Evolutionary conservation across 2,329 filamentous ascomycete genomes (phyloP).

Genomic region (Cadophora sp.): DNA sequence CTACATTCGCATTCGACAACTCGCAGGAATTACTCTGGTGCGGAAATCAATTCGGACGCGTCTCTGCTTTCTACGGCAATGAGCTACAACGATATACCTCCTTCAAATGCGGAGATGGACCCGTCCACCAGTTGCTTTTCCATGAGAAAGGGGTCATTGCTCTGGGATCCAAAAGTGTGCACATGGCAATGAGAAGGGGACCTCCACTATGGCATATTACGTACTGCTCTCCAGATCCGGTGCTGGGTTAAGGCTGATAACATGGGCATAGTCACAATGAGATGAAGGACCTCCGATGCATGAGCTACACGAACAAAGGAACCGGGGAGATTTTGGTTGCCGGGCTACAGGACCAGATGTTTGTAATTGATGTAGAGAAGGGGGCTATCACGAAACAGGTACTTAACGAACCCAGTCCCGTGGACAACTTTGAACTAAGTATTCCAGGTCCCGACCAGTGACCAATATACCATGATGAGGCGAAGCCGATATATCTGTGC

Average conservation of each 20-base stretch:
- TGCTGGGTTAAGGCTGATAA: slow-evolving; percentile 32
- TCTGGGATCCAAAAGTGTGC: slow-evolving; percentile 82
- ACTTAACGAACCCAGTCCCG: slow-evolving; percentile 21
- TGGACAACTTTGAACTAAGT: slow-evolving; percentile 42
- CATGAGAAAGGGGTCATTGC: slow-evolving; percentile 90
- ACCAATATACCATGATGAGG: slow-evolving; percentile 91
- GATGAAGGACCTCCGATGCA: slow-evolving; percentile 89
- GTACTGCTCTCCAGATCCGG: slow-evolving; percentile 49
- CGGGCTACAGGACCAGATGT: slow-evolving; percentile 86
- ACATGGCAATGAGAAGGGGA: slow-evolving; percentile 86
- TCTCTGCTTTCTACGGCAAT: slow-evolving; percentile 86
- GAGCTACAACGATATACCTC: slow-evolving; percentile 91
- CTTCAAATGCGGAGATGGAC: slow-evolving; percentile 79
- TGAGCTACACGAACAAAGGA: slow-evolving; percentile 91
- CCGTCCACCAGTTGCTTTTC: slow-evolving; percentile 87
- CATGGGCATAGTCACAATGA: slow-evolving; percentile 62
- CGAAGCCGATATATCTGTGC: slow-evolving; percentile 90
- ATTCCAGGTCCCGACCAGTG: slow-evolving; percentile 68
- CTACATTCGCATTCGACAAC: slow-evolving; percentile 87
- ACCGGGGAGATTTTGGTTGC: slow-evolving; percentile 85
- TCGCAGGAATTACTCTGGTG: slow-evolving; percentile 91
- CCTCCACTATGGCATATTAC: slow-evolving; percentile 87
- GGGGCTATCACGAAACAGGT: slow-evolving; percentile 75
- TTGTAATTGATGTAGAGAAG: slow-evolving; percentile 74
- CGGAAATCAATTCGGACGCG: slow-evolving; percentile 85